These are phyloP conservation scores for Auriscalpium vulgare DNA, from an alignment of 768 basidiomycete species.

Conservation along the genomic window DNA sequence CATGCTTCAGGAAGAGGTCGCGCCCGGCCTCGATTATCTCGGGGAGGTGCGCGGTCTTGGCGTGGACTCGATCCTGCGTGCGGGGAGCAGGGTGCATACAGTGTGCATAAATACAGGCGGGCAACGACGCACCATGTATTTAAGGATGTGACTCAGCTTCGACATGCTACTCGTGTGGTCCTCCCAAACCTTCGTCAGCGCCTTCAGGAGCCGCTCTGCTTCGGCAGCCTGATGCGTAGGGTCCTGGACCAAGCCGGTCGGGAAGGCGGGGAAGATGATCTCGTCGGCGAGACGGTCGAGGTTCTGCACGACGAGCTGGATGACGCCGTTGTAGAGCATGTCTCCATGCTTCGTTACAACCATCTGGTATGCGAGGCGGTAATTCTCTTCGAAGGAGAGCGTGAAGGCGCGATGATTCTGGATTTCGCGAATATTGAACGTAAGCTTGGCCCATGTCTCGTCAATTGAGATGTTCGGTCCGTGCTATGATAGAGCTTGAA, in stretches of 20 bases:
- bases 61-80: constrained; percentile 83
- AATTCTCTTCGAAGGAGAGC: constrained; percentile 89
- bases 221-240: constrained; percentile 72
- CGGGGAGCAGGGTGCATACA: constrained; percentile 11
- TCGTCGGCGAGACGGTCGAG: constrained; percentile 71
- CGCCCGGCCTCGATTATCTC: constrained; percentile 78
- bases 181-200: constrained; percentile 82
- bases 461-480: constrained; percentile 70
- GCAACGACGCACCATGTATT: constrained; percentile 75
- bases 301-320: constrained; percentile 70
- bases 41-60: constrained; percentile 64
- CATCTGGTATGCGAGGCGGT: constrained; percentile 91
- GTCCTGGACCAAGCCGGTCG: constrained; percentile 58
- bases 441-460: constrained; percentile 75
- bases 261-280: constrained; percentile 77
- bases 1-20: constrained; percentile 73
- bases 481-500: constrained; percentile 36
- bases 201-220: constrained; percentile 79
- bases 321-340: constrained; percentile 81
- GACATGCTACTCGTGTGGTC: constrained; percentile 87
- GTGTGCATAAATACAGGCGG: background rate
- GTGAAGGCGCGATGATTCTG: constrained; percentile 88
- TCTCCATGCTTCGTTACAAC: constrained; percentile 82
- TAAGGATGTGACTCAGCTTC: constrained; percentile 82
- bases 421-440: constrained; percentile 86